Conservation (phyloP, 495 filamentous ascomycete genomes). For the Penicillium parvum region DNA sequence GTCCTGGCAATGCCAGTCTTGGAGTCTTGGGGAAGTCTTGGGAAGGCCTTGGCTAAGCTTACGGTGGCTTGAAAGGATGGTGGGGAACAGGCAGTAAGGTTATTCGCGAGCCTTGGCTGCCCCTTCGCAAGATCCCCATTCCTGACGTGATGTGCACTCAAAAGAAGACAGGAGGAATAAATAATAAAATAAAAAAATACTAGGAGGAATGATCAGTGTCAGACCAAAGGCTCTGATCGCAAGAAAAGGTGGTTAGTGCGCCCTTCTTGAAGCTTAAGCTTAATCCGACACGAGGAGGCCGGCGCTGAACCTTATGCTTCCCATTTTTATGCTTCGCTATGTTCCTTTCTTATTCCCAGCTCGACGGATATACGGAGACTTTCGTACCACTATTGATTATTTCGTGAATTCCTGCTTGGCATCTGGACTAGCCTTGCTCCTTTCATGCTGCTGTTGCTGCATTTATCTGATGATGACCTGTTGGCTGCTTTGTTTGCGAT, state of each 20-base stretch:
- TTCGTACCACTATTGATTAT: no score
- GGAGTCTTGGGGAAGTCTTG: conserved; percentile 20
- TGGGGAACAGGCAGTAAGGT: conserved; percentile 16
- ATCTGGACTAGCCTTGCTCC: conserved; percentile 11
- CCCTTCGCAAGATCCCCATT: conserved; percentile 26
- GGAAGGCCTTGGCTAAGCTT: conserved; percentile 23
- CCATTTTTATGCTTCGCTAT: no score
- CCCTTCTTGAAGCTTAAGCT: conserved; percentile 47
- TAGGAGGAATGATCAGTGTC: conserved; percentile 22
- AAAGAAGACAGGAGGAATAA: neutral
- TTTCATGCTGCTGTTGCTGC: no score
- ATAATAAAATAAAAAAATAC: conserved; percentile 2
- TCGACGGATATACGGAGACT: no score
- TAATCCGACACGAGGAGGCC: conserved; percentile 49
- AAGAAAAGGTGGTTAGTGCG: conserved; percentile 39
- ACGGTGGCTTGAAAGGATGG: conserved; percentile 20
- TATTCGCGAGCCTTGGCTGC: conserved; percentile 16
- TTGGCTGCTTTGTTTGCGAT: no score
- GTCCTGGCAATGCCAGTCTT: conserved; percentile 7
- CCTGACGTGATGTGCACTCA: conserved; percentile 10
- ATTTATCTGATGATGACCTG: neutral
- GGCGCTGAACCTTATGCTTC: conserved; percentile 42
- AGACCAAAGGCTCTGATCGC: conserved; percentile 36
- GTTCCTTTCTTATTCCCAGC: no score
- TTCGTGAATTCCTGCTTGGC: no score